Percentiles rank a stretch among this genome's conserved stretches.
Conservation (phyloP, 257 asterid species). For the Solanum medicagineum region DNA sequence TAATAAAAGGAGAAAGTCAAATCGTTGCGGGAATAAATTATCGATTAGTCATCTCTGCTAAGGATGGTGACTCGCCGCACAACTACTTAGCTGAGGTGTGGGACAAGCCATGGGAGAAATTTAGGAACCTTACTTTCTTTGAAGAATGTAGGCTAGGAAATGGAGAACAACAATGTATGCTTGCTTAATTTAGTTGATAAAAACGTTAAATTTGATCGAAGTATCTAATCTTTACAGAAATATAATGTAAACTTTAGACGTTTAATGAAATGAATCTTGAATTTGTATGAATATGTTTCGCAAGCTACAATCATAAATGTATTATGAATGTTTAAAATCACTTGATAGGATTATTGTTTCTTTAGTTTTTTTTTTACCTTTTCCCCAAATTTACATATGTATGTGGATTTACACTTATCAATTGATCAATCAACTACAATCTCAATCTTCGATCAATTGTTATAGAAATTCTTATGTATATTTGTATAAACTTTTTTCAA, state of each 20-base stretch:
- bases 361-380: background rate
- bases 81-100: slow-evolving; percentile 24
- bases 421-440: background rate
- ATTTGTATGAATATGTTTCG: background rate
- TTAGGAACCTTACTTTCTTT: slow-evolving; percentile 19
- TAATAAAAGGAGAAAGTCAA: slow-evolving; percentile 16
- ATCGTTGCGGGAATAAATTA: slow-evolving; percentile 24
- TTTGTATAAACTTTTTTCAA: no score
- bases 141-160: background rate
- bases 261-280: background rate
- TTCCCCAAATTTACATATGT: background rate
- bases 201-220: background rate
- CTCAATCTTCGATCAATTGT: background rate
- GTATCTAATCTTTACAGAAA: background rate
- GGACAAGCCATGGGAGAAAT: slow-evolving; percentile 6
- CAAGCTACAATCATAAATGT: background rate
- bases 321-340: background rate
- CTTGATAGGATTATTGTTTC: background rate
- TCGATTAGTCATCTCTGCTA: slow-evolving; percentile 14
- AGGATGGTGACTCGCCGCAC: background rate
- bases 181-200: background rate
- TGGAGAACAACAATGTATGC: background rate
- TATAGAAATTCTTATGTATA: background rate
- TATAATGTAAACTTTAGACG: background rate
- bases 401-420: background rate